Base-by-base conservation (phyloP, 805 yeast genomes). In the Nakazawaea pomicola region DNA sequence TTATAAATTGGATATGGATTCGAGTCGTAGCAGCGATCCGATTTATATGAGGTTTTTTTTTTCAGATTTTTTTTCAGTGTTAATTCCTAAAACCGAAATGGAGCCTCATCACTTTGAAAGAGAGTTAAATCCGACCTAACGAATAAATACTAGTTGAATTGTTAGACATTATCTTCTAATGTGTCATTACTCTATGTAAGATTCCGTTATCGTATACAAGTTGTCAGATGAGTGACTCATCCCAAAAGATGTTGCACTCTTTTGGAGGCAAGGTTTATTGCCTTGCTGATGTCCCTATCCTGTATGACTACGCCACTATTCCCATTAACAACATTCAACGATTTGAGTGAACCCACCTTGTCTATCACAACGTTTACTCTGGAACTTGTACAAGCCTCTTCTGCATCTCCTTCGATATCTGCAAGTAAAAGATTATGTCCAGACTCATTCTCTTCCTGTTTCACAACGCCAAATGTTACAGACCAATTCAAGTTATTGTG, bases 361-460 rank as follows among this genome's bases (percentile, higher is more conserved):
- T 45, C 41, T 29, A 50, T 36, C 12, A 79, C 67, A 1, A 78
- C 67, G 17, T 68, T 61, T 12, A 86, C 61, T 15, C 77, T 70
- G 32, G 84, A 76, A 33, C 60, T 61, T 3, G 81, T 68, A 24
- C 79, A 68, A 10, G 65, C 54, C 52, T 87, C 95, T 58, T 88
- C 96, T 4, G 89, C 83, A 46, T 83, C 91, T 11, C 95, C 95
- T 56, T 87, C 95, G 30, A 86, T 53, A 55, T 88, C 96, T 1
- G 85, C 79, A 35, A 88, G 57, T 12, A 86, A 51, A 0, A 78
- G 62, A 23, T 61, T 61, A 14, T 58, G 62, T 5, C 50, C 60
- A 2, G 47, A 50, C 3, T 53, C 56, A 2, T 51, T 54, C 6
- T 57, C 54, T 12, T 58, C 59, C 3, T 62, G 60, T 19, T 68